These are phyloP conservation scores for Hymenoscyphus linearis DNA, from an alignment of 2,329 filamentous ascomycete genomes.

Conservation along the genomic window DNA sequence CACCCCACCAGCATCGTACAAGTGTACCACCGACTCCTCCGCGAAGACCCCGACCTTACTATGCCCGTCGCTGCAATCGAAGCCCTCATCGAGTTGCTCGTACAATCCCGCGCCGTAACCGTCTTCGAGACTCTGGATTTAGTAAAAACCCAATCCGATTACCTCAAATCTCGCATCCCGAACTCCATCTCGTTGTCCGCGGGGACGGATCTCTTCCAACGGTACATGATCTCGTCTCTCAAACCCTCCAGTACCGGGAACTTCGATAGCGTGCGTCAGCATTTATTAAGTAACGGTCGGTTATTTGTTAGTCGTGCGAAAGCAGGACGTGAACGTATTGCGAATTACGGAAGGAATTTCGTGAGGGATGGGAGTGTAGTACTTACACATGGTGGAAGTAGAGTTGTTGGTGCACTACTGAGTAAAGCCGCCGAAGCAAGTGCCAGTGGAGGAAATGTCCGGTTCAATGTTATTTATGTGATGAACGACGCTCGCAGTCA, in stretches of 20 bases:
- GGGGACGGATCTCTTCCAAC: slow-evolving; percentile 91
- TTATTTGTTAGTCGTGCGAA: slow-evolving; percentile 85
- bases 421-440: slow-evolving; percentile 64
- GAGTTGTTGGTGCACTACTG: slow-evolving; percentile 76
- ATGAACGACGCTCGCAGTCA: slow-evolving; percentile 48
- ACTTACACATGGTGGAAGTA: slow-evolving; percentile 83
- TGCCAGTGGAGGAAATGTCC: slow-evolving; percentile 47
- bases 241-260: slow-evolving; percentile 47
- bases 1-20: slow-evolving; percentile 46
- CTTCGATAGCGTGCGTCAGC: slow-evolving; percentile 77
- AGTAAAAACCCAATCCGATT: slow-evolving; percentile 69
- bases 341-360: slow-evolving; percentile 70
- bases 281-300: slow-evolving; percentile 79
- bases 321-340: slow-evolving; percentile 77
- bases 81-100: slow-evolving; percentile 80
- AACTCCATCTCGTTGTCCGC: slow-evolving; percentile 92
- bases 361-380: slow-evolving; percentile 74
- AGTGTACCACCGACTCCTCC: slow-evolving; percentile 59
- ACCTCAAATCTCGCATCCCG: slow-evolving; percentile 70
- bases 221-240: slow-evolving; percentile 77
- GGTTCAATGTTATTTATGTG: slow-evolving; percentile 82
- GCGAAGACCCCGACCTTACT: slow-evolving; percentile 74
- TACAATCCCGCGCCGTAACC: slow-evolving; percentile 72
- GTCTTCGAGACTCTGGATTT: slow-evolving; percentile 91
- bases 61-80: slow-evolving; percentile 96